These are phyloP conservation scores for Trichothecium sympodiale DNA, from an alignment of 2,329 filamentous ascomycete genomes.

Conservation along the genomic window DNA sequence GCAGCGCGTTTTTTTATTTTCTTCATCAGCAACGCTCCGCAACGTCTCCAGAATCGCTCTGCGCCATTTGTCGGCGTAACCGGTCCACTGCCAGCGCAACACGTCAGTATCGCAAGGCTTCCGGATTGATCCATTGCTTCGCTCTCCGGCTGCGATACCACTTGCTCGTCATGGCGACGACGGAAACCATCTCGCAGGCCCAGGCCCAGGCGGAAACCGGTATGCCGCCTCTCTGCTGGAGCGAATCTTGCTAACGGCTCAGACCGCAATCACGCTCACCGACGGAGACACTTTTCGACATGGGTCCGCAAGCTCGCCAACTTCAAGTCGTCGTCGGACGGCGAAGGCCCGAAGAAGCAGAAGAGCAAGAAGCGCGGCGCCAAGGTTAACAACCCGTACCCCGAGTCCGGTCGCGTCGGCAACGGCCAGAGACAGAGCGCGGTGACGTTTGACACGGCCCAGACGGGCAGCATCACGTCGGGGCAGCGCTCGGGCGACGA, in stretches of 20 bases:
- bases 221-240: background rate
- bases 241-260: constrained; percentile 15
- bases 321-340: constrained; percentile 64
- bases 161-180: constrained; percentile 6
- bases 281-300: constrained; percentile 76
- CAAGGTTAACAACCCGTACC: constrained; percentile 85
- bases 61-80: too few relatives aligned
- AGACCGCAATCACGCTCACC: constrained; percentile 49
- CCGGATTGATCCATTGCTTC: too few relatives aligned
- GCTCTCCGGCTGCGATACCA: too few relatives aligned
- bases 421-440: constrained; percentile 30
- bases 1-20: too few relatives aligned
- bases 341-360: constrained; percentile 31
- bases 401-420: constrained; percentile 57
- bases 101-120: too few relatives aligned
- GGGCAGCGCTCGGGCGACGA: background rate
- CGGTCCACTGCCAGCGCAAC: too few relatives aligned
- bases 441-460: constrained; percentile 44
- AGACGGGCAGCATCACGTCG: constrained; percentile 44
- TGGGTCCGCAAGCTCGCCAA: constrained; percentile 92
- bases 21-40: too few relatives aligned
- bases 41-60: too few relatives aligned
- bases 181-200: constrained; percentile 2
- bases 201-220: background rate
- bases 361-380: constrained; percentile 42